These are phyloP conservation scores for Coemansia sp. DNA, from an alignment of 192 early-diverging fungal species.

Conservation along the genomic window DNA sequence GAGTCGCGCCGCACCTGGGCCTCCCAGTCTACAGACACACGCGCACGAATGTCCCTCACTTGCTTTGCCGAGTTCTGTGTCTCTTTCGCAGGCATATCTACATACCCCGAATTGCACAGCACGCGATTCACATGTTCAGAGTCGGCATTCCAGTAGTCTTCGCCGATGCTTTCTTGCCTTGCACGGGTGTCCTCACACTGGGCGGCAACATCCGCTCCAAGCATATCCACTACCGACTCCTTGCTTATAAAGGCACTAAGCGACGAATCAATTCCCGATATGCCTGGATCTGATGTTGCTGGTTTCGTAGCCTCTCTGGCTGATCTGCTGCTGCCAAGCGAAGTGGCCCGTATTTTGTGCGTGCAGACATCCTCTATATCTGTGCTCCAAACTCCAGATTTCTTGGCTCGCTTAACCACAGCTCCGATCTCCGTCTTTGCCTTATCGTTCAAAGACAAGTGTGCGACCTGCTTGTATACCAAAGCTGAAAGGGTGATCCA, in stretches of 20 bases:
- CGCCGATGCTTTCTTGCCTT: background rate
- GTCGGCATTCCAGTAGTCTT: background rate
- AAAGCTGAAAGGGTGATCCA: conserved; percentile 36
- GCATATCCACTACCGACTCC: conserved; percentile 5
- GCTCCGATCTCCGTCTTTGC: conserved; percentile 12
- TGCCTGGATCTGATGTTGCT: background rate
- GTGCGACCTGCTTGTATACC: conserved; percentile 22
- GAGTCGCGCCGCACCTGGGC: conserved; percentile 35
- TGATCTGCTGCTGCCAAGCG: background rate
- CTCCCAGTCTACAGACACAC: conserved; percentile 53
- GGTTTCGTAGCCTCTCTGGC: background rate
- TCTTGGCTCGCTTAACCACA: conserved; percentile 13
- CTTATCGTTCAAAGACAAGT: background rate
- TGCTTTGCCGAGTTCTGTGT: conserved; percentile 21
- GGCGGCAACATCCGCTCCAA: conserved; percentile 6
- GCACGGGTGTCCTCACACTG: background rate
- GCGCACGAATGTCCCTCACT: conserved; percentile 41
- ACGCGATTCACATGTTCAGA: conserved; percentile 16
- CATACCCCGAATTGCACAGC: conserved; percentile 11
- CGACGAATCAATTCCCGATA: too few species aligned
- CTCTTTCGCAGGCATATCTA: background rate
- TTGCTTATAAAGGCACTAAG: conserved; percentile 13
- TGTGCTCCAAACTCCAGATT: conserved; percentile 23
- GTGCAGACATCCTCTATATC: conserved; percentile 27
- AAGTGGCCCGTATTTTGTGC: conserved; percentile 9